These are phyloP conservation scores for Solanum sejunctum DNA, from an alignment of 257 asterid genomes.

Conservation along the genomic window DNA sequence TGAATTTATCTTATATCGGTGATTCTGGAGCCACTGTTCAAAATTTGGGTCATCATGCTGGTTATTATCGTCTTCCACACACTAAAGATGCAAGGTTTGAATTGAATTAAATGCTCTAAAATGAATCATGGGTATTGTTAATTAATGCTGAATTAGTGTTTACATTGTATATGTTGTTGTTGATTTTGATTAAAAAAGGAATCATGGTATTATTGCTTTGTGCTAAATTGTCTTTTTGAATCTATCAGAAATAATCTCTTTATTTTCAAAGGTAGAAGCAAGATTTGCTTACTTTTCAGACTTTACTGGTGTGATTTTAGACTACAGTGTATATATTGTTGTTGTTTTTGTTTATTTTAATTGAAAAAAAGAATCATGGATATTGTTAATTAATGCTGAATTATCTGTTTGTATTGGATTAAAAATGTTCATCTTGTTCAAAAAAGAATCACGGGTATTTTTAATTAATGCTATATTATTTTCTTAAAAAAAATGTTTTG, in stretches of 20 bases:
- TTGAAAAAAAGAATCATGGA: not conserved
- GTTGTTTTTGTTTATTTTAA: not conserved
- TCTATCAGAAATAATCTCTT: not conserved
- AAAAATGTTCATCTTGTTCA: not conserved
- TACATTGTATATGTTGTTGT: fast-evolving
- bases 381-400: not conserved
- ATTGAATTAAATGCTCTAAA: not conserved
- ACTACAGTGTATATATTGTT: no score
- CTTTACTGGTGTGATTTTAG: fast-evolving
- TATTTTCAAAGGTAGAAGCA: not conserved
- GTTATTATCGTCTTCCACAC: constrained; percentile 29
- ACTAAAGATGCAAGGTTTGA: constrained; percentile 23
- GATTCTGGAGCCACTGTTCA: constrained; percentile 16
- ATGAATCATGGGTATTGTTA: not conserved
- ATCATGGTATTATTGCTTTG: not conserved
- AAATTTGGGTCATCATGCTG: constrained; percentile 35
- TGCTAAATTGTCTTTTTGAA: not conserved
- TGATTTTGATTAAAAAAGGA: not conserved
- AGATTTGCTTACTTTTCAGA: not conserved
- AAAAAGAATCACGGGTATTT: not conserved
- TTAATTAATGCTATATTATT: not conserved
- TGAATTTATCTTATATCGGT: constrained; percentile 7
- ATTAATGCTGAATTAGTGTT: not conserved
- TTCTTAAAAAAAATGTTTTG: not conserved
- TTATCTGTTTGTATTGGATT: not conserved